Percentiles rank a stretch among this genome's conserved stretches.
Evolutionary conservation across 1,284 basidiomycete genomes (phyloP).

Genomic region (Ganoderma meredithae): DNA sequence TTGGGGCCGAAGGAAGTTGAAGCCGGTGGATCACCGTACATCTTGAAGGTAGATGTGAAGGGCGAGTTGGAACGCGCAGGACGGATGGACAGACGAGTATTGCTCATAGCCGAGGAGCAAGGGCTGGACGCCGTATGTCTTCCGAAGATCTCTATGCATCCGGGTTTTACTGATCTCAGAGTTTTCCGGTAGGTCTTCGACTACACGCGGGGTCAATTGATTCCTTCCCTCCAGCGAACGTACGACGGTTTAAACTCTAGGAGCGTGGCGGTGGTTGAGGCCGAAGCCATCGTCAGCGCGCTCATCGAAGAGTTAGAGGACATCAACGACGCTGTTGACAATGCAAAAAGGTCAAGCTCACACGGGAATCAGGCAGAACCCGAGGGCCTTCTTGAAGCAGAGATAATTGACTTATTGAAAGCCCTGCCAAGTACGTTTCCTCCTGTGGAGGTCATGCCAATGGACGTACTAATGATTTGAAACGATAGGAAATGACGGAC

Average conservation of each 20-base stretch:
- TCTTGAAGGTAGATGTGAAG: constrained; percentile 24
- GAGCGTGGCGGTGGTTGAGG: constrained; percentile 21
- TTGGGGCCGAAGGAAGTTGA: neutral
- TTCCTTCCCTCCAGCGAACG: constrained; percentile 25
- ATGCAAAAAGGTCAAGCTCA: constrained; percentile 10
- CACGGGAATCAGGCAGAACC: neutral
- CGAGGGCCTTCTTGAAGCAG: constrained; percentile 14
- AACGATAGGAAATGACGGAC: constrained; percentile 12
- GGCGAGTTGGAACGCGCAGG: constrained; percentile 35
- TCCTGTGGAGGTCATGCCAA: no score
- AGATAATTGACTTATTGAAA: constrained; percentile 31
- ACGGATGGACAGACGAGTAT: constrained; percentile 31
- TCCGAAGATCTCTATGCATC: no score
- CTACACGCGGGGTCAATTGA: constrained; percentile 24
- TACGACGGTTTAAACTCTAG: constrained; percentile 21
- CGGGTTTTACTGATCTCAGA: neutral
- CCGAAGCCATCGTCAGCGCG: constrained; percentile 36
- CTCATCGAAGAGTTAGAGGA: constrained; percentile 42
- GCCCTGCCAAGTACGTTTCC: constrained; percentile 22
- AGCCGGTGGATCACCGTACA: no score
- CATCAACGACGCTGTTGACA: constrained; percentile 35
- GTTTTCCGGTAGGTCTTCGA: constrained; percentile 20
- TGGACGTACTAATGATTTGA: neutral
- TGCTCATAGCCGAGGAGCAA: constrained; percentile 32
- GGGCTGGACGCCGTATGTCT: constrained; percentile 33